Conservation (phyloP, 2,329 filamentous ascomycete species). For the Uncinocarpus reesii region DNA sequence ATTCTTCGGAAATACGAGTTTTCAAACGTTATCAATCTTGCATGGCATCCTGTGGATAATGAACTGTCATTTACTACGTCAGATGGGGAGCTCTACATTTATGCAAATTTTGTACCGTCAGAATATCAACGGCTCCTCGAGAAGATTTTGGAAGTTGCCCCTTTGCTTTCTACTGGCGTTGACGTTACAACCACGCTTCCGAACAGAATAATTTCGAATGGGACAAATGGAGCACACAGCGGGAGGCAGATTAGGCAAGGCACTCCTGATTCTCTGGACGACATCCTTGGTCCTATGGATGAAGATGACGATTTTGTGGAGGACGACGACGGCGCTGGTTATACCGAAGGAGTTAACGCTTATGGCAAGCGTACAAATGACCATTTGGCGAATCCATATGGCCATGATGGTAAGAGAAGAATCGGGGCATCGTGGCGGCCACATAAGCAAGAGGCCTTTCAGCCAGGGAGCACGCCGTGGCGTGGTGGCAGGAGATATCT, state of each 20-base stretch:
- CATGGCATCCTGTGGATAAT: constrained; percentile 86
- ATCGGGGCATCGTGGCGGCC: constrained; percentile 46
- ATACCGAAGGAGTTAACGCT: constrained; percentile 55
- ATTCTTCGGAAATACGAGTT: constrained; percentile 70
- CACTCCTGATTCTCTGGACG: constrained; percentile 69
- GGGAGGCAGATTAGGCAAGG: constrained; percentile 41
- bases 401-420: constrained; percentile 43
- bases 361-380: constrained; percentile 53
- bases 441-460: constrained; percentile 71
- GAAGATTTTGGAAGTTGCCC: constrained; percentile 59
- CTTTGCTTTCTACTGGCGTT: constrained; percentile 73
- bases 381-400: constrained; percentile 38
- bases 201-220: constrained; percentile 47
- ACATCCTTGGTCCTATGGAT: constrained; percentile 58
- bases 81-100: constrained; percentile 87
- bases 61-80: constrained; percentile 83
- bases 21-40: constrained; percentile 70
- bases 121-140: constrained; percentile 42
- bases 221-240: constrained; percentile 46
- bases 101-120: constrained; percentile 47
- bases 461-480: constrained; percentile 93
- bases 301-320: constrained; percentile 75
- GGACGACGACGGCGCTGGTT: constrained; percentile 91
- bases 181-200: constrained; percentile 58
- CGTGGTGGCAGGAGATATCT: constrained; percentile 86